phyloP scores from a whole-genome alignment of 73 alveolate species.

The Blepharisma stoltei region DNA sequence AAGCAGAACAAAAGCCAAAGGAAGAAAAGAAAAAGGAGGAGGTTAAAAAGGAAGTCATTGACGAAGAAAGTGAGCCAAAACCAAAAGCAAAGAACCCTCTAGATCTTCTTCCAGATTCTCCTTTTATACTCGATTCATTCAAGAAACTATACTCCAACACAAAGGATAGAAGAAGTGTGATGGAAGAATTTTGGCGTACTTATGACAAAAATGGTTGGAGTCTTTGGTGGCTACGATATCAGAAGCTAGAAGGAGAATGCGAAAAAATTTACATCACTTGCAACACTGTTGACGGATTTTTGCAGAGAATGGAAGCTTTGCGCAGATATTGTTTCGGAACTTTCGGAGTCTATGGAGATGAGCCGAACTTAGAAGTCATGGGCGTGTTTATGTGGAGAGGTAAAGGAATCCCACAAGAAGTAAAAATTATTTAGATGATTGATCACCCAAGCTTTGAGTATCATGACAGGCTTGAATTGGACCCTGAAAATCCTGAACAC shows the following conservation, averaged over 20 bases:
- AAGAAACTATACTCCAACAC: constrained; percentile 75
- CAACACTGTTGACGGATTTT: constrained; percentile 83
- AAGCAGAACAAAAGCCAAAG: constrained; percentile 30
- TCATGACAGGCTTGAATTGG: constrained; percentile 50
- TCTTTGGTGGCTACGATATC: constrained; percentile 79
- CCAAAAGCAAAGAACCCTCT: constrained; percentile 32
- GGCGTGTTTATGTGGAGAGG: constrained; percentile 97
- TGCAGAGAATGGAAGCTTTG: constrained; percentile 79
- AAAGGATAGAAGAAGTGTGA: constrained; percentile 68
- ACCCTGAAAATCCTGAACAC: constrained; percentile 50
- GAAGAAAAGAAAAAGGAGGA: constrained; percentile 53
- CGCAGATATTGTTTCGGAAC: constrained; percentile 76
- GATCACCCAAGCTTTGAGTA: constrained; percentile 81
- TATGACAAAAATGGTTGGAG: constrained; percentile 75
- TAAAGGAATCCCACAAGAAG: constrained; percentile 60
- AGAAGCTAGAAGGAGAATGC: constrained; percentile 88
- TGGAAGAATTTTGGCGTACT: constrained; percentile 60
- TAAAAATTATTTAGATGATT: constrained; percentile 29
- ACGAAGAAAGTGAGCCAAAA: constrained; percentile 33
- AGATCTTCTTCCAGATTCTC: constrained; percentile 71
- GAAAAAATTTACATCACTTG: constrained; percentile 53
- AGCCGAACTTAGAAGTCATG: constrained; percentile 79
- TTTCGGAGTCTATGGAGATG: constrained; percentile 88
- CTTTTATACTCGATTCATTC: constrained; percentile 67
- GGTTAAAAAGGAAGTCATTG: constrained; percentile 34